Evolutionary conservation across 2,329 filamentous ascomycete genomes (phyloP).

Genomic region (Nothophaeocryptopus gaeumannii): DNA sequence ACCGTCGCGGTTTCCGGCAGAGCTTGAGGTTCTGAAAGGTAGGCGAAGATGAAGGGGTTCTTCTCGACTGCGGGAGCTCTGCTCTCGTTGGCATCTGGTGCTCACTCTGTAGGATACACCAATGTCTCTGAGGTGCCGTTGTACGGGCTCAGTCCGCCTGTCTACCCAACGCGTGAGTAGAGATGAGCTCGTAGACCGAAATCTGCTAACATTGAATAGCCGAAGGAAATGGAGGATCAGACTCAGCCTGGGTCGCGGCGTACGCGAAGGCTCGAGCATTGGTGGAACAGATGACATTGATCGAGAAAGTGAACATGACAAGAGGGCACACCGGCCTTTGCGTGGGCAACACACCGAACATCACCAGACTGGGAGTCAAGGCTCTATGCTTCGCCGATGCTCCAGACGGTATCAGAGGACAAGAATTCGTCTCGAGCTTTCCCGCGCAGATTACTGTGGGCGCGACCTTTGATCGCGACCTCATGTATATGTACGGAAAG

Average conservation of each 20-base stretch:
- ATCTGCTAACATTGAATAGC: slow-evolving; percentile 14
- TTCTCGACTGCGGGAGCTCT: slow-evolving; percentile 13
- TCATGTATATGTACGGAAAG: slow-evolving; percentile 52
- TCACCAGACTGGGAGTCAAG: slow-evolving; percentile 66
- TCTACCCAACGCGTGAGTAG: slow-evolving; percentile 31
- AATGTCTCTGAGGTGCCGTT: slow-evolving; percentile 21
- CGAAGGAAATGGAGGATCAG: slow-evolving; percentile 24
- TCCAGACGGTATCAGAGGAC: slow-evolving; percentile 63
- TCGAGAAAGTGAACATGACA: slow-evolving; percentile 37
- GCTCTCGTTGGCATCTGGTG: slow-evolving; percentile 13
- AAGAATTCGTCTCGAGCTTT: slow-evolving; percentile 73
- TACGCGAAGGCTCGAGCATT: slow-evolving; percentile 33
- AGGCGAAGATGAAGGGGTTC: slow-evolving; percentile 17
- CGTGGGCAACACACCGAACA: slow-evolving; percentile 73
- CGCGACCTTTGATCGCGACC: slow-evolving; percentile 52
- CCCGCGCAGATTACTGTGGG: slow-evolving; percentile 67
- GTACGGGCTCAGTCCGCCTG: slow-evolving; percentile 26
- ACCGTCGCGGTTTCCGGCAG: neutral
- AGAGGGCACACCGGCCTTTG: slow-evolving; percentile 47
- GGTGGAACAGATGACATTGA: slow-evolving; percentile 35
- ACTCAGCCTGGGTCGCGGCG: slow-evolving; percentile 29
- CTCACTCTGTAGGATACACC: slow-evolving; percentile 15
- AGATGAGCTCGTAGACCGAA: too few species aligned
- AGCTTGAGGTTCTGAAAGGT: neutral
- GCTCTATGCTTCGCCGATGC: slow-evolving; percentile 39